Evolutionary conservation across 2,329 filamentous ascomycete species (phyloP).

Genomic region (Didymella segeticola): DNA sequence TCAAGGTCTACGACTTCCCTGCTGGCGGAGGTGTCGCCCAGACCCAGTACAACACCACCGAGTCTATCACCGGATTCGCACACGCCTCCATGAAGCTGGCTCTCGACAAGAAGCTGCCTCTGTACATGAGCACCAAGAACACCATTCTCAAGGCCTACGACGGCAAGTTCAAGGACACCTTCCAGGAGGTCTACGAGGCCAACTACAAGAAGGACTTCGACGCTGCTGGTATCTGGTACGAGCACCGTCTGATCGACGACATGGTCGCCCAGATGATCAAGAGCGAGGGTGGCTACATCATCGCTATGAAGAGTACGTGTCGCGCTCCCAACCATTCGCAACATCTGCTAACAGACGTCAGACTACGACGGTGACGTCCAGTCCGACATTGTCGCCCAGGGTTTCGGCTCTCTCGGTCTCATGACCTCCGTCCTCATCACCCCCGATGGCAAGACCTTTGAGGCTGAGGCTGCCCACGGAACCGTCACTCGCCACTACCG

Average conservation of each 20-base stretch:
- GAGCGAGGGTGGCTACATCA: slow-evolving; percentile 93
- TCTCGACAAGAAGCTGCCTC: slow-evolving; percentile 81
- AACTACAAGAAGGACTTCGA: slow-evolving; percentile 90
- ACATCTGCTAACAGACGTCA: slow-evolving; percentile 49
- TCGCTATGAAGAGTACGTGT: slow-evolving; percentile 88
- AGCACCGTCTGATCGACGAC: slow-evolving; percentile 98
- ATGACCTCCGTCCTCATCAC: slow-evolving; percentile 99
- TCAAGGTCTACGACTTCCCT: slow-evolving; percentile 91
- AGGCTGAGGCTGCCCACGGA: slow-evolving; percentile 96
- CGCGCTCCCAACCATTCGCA: not conserved
- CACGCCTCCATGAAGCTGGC: slow-evolving; percentile 97
- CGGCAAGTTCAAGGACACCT: slow-evolving; percentile 98
- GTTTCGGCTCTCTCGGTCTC: slow-evolving; percentile 95
- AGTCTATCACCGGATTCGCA: slow-evolving; percentile 92
- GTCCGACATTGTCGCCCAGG: slow-evolving; percentile 97
- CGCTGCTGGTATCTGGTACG: slow-evolving; percentile 94
- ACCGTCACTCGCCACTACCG: slow-evolving; percentile 98
- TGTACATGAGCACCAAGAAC: slow-evolving; percentile 99
- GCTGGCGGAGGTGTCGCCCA: slow-evolving; percentile 86
- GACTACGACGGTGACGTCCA: slow-evolving; percentile 99
- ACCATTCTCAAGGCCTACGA: slow-evolving; percentile 99
- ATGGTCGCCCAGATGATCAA: slow-evolving; percentile 99
- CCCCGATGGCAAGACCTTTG: slow-evolving; percentile 94
- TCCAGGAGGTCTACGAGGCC: slow-evolving; percentile 93
- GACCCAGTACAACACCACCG: slow-evolving; percentile 98